Evolutionary conservation across 768 basidiomycete genomes (phyloP), one percentile per base, ranked within the genome.

Genomic region (Dictyophora rubrovolvata): DNA sequence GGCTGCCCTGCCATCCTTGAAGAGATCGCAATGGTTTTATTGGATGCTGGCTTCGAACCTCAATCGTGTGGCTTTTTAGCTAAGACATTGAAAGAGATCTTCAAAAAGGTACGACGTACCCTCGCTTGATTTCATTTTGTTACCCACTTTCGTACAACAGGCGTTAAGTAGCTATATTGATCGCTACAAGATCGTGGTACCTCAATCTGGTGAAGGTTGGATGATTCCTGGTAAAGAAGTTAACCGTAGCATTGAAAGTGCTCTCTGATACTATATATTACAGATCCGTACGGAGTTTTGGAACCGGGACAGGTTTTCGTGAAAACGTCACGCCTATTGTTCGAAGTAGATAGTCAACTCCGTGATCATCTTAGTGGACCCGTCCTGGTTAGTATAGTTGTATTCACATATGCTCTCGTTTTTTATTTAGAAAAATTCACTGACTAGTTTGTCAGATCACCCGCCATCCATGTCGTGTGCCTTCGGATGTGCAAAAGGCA

Each of bases 391-490:
- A 28, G 28, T 28, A 28, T 7, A 28, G 7, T 28, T 28, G 28
- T 28, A 28, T 28, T 28, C 28, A 28, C 28, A 28, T 7, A 61
- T 74, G 64, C 18, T 12, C 10, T 34, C 33, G n/a, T 21, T 22
- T 12, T 11, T 51, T 8, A 46, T 51, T 50, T 48, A 28, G 47
- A 33, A 9, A 34, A 42, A 36, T 17, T 54, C 1, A 46, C 2
- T 10, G 33, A 57, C 5, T 20, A 10, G 11, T 36, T n/a, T 12
- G 16, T 23, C 34, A 83, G 81, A 69, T 87, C 11, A 82, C 81
- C 1, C 71, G 85, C 21, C 76, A 83, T 66, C 86, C 86, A n/a
- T 87, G 85, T 69, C 86, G 85, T 62, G 69, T 86, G 0, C 84
- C 85, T 1, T 82, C 79, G 0, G 86, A 88, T 67, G 74, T 80